These are phyloP conservation scores for Cryptococcus hybrid DNA, from an alignment of 1,284 basidiomycete species.

Conservation along the genomic window DNA sequence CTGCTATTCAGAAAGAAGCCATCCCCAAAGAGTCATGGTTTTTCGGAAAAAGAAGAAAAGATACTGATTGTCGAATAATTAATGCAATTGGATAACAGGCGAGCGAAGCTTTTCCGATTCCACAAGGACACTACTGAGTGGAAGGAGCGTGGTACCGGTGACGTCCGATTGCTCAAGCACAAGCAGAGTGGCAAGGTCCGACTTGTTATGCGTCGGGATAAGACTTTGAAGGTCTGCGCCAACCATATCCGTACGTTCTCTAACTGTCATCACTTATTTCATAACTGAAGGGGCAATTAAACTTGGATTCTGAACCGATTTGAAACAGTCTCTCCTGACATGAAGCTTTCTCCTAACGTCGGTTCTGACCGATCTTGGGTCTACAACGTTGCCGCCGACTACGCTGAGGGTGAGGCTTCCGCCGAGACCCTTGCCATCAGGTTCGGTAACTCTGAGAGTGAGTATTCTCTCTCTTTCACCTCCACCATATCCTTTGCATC, in stretches of 20 bases:
- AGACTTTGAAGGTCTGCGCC: slow-evolving; percentile 99
- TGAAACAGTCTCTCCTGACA: slow-evolving; percentile 74
- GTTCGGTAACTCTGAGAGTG: slow-evolving; percentile 96
- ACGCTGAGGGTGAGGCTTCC: slow-evolving; percentile 82
- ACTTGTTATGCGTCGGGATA: slow-evolving; percentile 99
- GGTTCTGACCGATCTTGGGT: slow-evolving; percentile 99
- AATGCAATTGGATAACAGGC: slow-evolving; percentile 57
- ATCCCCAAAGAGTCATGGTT: not conserved
- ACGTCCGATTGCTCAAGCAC: slow-evolving; percentile 84
- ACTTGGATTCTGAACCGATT: not conserved
- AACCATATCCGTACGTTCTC: slow-evolving; percentile 84
- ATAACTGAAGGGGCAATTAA: not conserved
- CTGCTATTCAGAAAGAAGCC: not conserved
- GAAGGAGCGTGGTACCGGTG: slow-evolving; percentile 77
- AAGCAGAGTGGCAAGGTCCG: slow-evolving; percentile 88
- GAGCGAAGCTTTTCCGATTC: slow-evolving; percentile 98
- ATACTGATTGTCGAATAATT: not conserved
- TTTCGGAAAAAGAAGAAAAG: too few relatives aligned
- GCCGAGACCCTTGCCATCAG: slow-evolving; percentile 96
- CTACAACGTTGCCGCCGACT: slow-evolving; percentile 95
- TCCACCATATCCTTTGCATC: not conserved
- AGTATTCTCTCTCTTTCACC: slow-evolving; percentile 44
- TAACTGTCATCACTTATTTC: not conserved
- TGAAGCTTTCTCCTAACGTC: slow-evolving; percentile 96
- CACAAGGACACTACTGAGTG: slow-evolving; percentile 78